Evolutionary conservation across 139 green algal species (phyloP).

Genomic region (Chlorella sorokiniana): DNA sequence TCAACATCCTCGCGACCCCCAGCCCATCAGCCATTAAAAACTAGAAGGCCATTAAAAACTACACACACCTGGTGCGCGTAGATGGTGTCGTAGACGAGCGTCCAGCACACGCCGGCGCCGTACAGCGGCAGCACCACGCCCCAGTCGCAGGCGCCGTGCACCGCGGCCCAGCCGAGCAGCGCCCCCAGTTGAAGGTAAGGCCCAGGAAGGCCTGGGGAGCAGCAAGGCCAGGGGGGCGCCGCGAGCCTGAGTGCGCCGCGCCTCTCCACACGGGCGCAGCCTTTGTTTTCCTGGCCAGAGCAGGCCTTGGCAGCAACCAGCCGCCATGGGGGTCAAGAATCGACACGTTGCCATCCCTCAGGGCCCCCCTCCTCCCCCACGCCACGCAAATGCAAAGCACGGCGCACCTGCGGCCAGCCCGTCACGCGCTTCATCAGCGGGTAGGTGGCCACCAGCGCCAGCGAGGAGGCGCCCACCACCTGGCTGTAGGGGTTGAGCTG

Average conservation of each 20-base stretch:
- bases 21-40: too few species aligned
- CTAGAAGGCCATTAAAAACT: neutral
- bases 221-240: neutral
- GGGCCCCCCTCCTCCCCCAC: too few species aligned
- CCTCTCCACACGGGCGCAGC: neutral
- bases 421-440: slow-evolving; percentile 96
- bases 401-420: slow-evolving; percentile 64
- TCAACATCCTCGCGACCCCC: neutral
- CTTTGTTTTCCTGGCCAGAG: too few species aligned
- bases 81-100: slow-evolving; percentile 98
- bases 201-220: slow-evolving; percentile 68
- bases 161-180: slow-evolving; percentile 91
- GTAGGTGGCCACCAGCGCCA: slow-evolving; percentile 92
- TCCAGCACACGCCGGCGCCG: slow-evolving; percentile 83
- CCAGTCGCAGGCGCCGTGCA: slow-evolving; percentile 73
- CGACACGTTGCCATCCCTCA: too few species aligned
- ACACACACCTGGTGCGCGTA: slow-evolving; percentile 92
- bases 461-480: slow-evolving; percentile 85
- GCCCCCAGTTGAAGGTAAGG: slow-evolving; percentile 98
- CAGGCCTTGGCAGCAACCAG: too few species aligned
- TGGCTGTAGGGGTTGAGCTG: slow-evolving; percentile 94
- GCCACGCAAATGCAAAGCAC: too few species aligned
- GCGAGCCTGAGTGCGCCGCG: neutral
- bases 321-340: too few species aligned
- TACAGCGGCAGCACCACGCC: slow-evolving; percentile 88